Percentiles rank a stretch among this genome's conserved stretches.
Evolutionary conservation across 441 rosid genomes (phyloP).

Genomic region (Mallotus repandus): DNA sequence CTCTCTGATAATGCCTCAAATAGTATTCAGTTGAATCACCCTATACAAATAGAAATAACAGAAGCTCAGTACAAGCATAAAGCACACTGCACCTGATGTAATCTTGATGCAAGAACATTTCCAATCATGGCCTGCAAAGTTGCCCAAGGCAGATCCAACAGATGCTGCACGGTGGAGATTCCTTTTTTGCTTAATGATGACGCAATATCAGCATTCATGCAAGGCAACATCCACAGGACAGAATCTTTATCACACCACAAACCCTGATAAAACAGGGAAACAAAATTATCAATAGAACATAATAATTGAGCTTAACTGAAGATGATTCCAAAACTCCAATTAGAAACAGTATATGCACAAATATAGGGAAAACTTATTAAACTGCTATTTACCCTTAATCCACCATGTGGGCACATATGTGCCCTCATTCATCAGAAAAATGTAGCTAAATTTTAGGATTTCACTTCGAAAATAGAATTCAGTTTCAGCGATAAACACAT

Average conservation of each 20-base stretch:
- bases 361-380: background rate
- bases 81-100: slow-evolving; percentile 58
- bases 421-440: background rate
- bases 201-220: slow-evolving; percentile 75
- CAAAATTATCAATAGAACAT: background rate
- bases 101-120: slow-evolving; percentile 48
- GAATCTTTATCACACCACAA: slow-evolving; percentile 86
- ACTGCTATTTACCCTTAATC: background rate
- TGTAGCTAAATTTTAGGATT: background rate
- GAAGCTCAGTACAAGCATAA: background rate
- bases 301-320: background rate
- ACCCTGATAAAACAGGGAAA: slow-evolving; percentile 49
- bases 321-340: background rate
- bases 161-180: slow-evolving; percentile 63
- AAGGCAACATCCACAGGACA: slow-evolving; percentile 82
- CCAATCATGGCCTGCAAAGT: slow-evolving; percentile 60
- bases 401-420: background rate
- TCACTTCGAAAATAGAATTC: background rate
- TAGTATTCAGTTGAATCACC: background rate
- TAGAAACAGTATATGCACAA: background rate
- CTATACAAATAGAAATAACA: background rate
- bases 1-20: background rate
- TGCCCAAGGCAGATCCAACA: slow-evolving; percentile 63
- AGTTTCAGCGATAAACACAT: background rate
- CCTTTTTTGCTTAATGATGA: slow-evolving; percentile 48